Conservation (phyloP, 331 rosid species). For the Pyracantha coccinea region DNA sequence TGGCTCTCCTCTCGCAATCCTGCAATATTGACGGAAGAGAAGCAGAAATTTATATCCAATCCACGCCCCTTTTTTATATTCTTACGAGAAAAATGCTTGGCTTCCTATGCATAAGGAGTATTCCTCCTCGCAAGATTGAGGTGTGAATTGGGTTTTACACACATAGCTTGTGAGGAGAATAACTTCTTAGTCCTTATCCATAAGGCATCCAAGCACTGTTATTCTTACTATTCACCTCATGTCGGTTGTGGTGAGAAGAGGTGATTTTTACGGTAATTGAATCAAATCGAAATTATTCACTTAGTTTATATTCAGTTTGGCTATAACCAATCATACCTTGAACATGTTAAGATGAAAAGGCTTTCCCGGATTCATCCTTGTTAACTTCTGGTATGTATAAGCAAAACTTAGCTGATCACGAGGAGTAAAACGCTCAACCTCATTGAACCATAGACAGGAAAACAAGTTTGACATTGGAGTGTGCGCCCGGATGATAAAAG, state of each 20-base stretch:
- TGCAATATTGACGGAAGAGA: constrained; percentile 13
- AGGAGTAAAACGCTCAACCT: constrained; percentile 86
- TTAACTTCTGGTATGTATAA: constrained; percentile 81
- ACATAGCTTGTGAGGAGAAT: not conserved
- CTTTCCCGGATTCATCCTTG: constrained; percentile 79
- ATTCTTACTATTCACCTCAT: not conserved
- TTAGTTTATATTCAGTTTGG: constrained; percentile 6
- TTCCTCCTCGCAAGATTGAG: not conserved
- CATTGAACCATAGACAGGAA: constrained; percentile 97
- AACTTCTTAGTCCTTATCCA: not conserved
- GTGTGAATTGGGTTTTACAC: not conserved
- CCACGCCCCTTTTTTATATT: not conserved
- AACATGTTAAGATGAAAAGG: constrained; percentile 87
- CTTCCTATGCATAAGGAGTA: not conserved
- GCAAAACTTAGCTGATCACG: constrained; percentile 98
- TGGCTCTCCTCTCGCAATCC: constrained; percentile 95
- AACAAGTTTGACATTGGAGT: constrained; percentile 92
- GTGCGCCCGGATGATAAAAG: constrained; percentile 82
- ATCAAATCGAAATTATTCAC: not conserved
- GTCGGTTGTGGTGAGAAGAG: not conserved
- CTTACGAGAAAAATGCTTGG: not conserved
- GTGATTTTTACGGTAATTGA: not conserved
- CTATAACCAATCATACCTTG: constrained; percentile 45
- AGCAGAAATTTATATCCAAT: not conserved
- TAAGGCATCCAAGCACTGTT: not conserved